Evolutionary conservation across 768 basidiomycete genomes (phyloP).

Genomic region (Leucocoprinus birnbaumii): DNA sequence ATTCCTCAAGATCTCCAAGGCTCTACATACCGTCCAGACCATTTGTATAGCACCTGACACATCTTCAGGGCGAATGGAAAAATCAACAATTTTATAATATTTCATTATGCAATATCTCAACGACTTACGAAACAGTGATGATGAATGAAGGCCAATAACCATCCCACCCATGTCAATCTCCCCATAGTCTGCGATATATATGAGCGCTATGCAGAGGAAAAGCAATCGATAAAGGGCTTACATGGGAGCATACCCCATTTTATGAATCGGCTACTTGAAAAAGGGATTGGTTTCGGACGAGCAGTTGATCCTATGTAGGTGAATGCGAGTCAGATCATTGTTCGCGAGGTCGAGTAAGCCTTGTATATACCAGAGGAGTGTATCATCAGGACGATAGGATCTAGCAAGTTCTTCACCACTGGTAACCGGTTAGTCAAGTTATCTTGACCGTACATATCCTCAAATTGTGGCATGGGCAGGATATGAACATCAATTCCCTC

Average conservation of each 20-base stretch:
- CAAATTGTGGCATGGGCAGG: conserved; percentile 3
- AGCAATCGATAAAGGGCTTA: too few relatives aligned
- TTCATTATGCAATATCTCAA: too few relatives aligned
- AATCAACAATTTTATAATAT: too few relatives aligned
- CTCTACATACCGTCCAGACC: conserved; percentile 17
- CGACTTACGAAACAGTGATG: conserved; percentile 19
- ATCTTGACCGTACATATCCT: conserved; percentile 1
- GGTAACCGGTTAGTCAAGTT: background rate
- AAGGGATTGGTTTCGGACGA: conserved; percentile 19
- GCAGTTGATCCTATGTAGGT: conserved; percentile 21
- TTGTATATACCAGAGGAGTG: conserved; percentile 21
- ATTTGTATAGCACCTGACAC: conserved; percentile 16
- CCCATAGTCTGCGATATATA: conserved; percentile 19
- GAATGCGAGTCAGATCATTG: too few relatives aligned
- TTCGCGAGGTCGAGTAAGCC: background rate
- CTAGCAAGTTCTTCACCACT: background rate
- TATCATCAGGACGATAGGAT: conserved; percentile 11
- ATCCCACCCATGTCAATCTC: conserved; percentile 20
- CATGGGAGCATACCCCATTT: conserved; percentile 15
- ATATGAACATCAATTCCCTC: background rate
- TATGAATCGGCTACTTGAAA: conserved; percentile 10
- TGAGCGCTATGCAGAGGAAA: too few relatives aligned
- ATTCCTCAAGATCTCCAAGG: too few relatives aligned
- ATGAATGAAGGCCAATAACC: conserved; percentile 15
- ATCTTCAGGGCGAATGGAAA: background rate